Evolutionary conservation across 1,139 yeast genomes (phyloP).

Genomic region (Magnusiomyces paraingens): DNA sequence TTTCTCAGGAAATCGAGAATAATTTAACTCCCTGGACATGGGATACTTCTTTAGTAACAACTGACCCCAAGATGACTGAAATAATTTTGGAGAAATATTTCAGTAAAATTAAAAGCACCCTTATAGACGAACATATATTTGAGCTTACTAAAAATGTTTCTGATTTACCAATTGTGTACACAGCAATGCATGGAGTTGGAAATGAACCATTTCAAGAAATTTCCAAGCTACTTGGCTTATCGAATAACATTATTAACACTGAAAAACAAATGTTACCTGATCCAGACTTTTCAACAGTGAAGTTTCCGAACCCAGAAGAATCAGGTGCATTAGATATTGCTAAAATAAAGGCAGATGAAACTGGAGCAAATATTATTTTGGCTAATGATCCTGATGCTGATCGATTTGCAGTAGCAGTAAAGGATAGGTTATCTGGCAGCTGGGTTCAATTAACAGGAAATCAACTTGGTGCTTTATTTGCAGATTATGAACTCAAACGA

Average conservation of each 20-base stretch:
- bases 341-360: constrained; percentile 44
- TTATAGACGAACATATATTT: constrained; percentile 8
- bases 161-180: constrained; percentile 57
- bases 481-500: constrained; percentile 49
- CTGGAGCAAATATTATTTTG: constrained; percentile 49
- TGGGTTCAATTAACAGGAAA: constrained; percentile 90
- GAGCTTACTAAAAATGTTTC: constrained; percentile 15
- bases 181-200: constrained; percentile 97
- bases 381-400: constrained; percentile 98
- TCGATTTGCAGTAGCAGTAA: constrained; percentile 69
- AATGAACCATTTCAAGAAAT: constrained; percentile 32
- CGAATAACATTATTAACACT: constrained; percentile 41
- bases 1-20: constrained; percentile 54
- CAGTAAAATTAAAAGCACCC: constrained; percentile 15
- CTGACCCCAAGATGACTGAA: constrained; percentile 16
- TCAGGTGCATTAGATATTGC: constrained; percentile 81
- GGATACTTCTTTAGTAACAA: constrained; percentile 16
- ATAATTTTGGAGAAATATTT: constrained; percentile 22
- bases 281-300: constrained; percentile 78
- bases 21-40: constrained; percentile 57
- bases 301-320: constrained; percentile 94
- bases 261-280: constrained; percentile 65
- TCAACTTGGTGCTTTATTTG: constrained; percentile 82
- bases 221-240: constrained; percentile 28
- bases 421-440: constrained; percentile 30